Base-by-base conservation (phyloP, 768 basidiomycete species). In the Rossbeevera mucosa region DNA sequence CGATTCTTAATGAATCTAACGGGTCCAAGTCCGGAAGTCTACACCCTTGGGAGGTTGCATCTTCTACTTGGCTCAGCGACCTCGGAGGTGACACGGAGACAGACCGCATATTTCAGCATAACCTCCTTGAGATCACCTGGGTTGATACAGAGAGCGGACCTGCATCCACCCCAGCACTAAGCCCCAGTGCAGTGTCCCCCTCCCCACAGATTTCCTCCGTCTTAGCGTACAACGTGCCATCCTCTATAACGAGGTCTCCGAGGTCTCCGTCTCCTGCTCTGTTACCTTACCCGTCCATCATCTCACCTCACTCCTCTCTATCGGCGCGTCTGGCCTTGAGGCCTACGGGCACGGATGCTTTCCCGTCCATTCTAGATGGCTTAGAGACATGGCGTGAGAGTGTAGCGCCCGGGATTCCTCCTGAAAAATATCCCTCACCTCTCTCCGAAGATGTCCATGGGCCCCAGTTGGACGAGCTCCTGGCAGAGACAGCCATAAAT, bases 51-150 rank as follows among this genome's bases (percentile, higher is more conserved):
- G 55, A 54, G 43, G 44, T 56, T 25, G 49, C 59, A 46, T 52
- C 61, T 12, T 59, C 69, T 24, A 69, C 58, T 44, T 65, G 69
- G 67, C 67, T 67, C 50, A 63, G 52, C 45, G 69, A 67, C 48
- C 65, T 67, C 47, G 69, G 67, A 24, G 64, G 64, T 48, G 48
- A 64, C 46, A 67, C 60, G 20, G 66, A 69, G 42, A 67, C 64
- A 6, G 67, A 71, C 50, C 63, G 59, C 47, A 56, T 69, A 45
- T 71, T 69, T 52, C 64, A 59, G 28, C 49, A 54, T 4, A 63
- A 63, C 52, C 50, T 60, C 5, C 58, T 54, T 26, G 59, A 51
- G 14, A 51, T 57, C 14, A 33, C 44, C 41, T 59, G 25, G 30
- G 16, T 36, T 7, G 59, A 57, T 48, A 54, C 61, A 22, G 57